These are phyloP conservation scores for Botrytis hyacinthi DNA, from an alignment of 2,329 filamentous ascomycete species.

Conservation along the genomic window DNA sequence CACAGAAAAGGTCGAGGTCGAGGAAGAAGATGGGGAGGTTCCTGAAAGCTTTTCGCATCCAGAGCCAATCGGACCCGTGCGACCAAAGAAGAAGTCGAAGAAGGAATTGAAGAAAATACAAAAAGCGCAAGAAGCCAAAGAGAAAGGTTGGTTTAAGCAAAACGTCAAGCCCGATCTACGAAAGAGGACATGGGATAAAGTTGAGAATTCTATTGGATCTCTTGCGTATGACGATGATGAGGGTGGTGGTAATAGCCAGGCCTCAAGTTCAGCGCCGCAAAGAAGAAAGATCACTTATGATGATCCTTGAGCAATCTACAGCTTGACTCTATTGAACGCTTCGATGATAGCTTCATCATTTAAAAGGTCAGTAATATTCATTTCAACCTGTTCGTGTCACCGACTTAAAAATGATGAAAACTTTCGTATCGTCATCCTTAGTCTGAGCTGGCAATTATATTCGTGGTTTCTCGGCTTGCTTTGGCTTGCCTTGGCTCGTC, in stretches of 20 bases:
- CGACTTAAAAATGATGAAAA: conserved; percentile 71
- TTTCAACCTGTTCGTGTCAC: conserved; percentile 9
- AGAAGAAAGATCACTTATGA: conserved; percentile 48
- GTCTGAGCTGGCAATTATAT: conserved; percentile 59
- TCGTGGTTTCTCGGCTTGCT: conserved; percentile 37
- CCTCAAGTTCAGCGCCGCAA: conserved; percentile 39
- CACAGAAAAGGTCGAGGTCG: conserved; percentile 16
- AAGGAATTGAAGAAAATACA: conserved; percentile 29
- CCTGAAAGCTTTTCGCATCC: conserved; percentile 14
- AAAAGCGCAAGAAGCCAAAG: conserved; percentile 28
- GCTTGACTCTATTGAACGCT: not conserved
- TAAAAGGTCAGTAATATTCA: conserved; percentile 20
- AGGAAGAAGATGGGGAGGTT: conserved; percentile 26
- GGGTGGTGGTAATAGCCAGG: conserved; percentile 30
- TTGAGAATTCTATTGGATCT: conserved; percentile 58
- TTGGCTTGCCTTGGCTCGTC: conserved; percentile 34
- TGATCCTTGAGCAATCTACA: conserved; percentile 42
- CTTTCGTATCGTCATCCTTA: conserved; percentile 95
- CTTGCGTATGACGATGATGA: conserved; percentile 56
- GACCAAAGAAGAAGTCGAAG: conserved; percentile 18
- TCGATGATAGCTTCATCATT: not conserved
- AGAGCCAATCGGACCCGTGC: conserved; percentile 22
- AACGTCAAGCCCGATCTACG: conserved; percentile 57
- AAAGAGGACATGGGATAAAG: conserved; percentile 66
- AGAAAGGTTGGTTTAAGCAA: conserved; percentile 40